Conservation (phyloP, 2,329 filamentous ascomycete species). For the Aspergillus felis region DNA sequence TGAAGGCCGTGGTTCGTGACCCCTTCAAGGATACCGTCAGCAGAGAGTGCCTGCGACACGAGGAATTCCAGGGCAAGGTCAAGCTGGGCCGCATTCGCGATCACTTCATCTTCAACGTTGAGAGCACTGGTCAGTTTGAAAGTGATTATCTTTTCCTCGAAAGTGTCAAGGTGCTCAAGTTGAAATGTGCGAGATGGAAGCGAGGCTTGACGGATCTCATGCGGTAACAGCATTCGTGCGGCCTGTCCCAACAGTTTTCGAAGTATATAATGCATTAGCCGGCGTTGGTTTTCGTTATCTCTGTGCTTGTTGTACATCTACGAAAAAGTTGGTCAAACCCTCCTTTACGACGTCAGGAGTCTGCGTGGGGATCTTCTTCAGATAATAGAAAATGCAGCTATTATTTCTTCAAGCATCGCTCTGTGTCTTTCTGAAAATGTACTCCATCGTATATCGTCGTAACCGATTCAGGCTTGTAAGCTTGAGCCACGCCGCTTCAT, state of each 20-base stretch:
- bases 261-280: slow-evolving; percentile 34
- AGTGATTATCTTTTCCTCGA: slow-evolving; percentile 93
- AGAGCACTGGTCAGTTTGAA: slow-evolving; percentile 92
- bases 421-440: slow-evolving; percentile 12
- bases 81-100: slow-evolving; percentile 85
- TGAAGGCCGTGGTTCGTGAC: slow-evolving; percentile 82
- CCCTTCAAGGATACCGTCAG: slow-evolving; percentile 94
- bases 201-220: slow-evolving; percentile 42
- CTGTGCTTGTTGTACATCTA: slow-evolving; percentile 33
- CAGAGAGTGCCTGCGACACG: slow-evolving; percentile 84
- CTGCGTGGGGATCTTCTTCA: slow-evolving; percentile 25
- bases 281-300: slow-evolving; percentile 34
- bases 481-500: slow-evolving; percentile 4
- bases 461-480: slow-evolving; percentile 4
- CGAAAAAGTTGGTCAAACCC: slow-evolving; percentile 30
- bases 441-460: slow-evolving; percentile 8
- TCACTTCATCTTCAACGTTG: slow-evolving; percentile 95
- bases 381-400: slow-evolving; percentile 26
- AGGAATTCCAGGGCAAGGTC: slow-evolving; percentile 93
- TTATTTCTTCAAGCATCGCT: slow-evolving; percentile 14
- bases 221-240: slow-evolving; percentile 24
- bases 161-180: slow-evolving; percentile 76
- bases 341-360: slow-evolving; percentile 31
- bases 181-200: slow-evolving; percentile 63
- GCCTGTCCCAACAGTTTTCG: slow-evolving; percentile 6